Conservation (phyloP, 2,329 filamentous ascomycete genomes). For the Aspergillus japonicus region DNA sequence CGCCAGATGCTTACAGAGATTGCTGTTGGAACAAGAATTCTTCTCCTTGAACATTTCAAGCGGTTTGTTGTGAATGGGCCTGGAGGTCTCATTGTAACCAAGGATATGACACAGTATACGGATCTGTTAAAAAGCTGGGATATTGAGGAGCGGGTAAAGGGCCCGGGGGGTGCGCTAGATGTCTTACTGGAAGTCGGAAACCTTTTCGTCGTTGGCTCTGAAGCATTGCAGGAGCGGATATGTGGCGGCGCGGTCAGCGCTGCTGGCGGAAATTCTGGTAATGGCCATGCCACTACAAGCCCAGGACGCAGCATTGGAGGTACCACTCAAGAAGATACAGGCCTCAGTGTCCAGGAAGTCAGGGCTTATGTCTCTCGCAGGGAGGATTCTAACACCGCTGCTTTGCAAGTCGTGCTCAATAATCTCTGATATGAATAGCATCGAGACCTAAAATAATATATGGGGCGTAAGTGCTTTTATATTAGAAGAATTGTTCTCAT, state of each 20-base stretch:
- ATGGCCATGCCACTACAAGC: conserved; percentile 41
- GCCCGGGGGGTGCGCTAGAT: conserved; percentile 64
- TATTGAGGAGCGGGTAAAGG: conserved; percentile 60
- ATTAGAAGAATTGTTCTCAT: not conserved
- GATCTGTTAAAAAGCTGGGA: conserved; percentile 82
- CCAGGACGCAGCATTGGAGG: conserved; percentile 41
- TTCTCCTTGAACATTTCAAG: conserved; percentile 90
- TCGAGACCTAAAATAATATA: not conserved
- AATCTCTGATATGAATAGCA: conserved; percentile 49
- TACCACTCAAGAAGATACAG: conserved; percentile 55
- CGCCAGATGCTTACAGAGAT: conserved; percentile 81
- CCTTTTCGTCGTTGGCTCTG: conserved; percentile 87
- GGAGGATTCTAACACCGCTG: conserved; percentile 77
- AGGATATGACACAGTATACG: conserved; percentile 92
- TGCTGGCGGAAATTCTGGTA: conserved; percentile 43
- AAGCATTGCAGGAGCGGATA: conserved; percentile 70
- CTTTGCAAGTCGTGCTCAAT: conserved; percentile 78
- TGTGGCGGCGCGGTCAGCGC: conserved; percentile 56
- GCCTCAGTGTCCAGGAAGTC: conserved; percentile 52
- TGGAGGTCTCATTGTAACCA: conserved; percentile 90
- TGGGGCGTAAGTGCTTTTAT: too few species aligned
- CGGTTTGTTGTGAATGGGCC: conserved; percentile 91
- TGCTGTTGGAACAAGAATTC: conserved; percentile 70
- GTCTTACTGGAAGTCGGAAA: conserved; percentile 90
- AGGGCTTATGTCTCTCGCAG: conserved; percentile 80